These are phyloP conservation scores for Carallia pectinifolia DNA, from an alignment of 345 rosid species.

Conservation along the genomic window DNA sequence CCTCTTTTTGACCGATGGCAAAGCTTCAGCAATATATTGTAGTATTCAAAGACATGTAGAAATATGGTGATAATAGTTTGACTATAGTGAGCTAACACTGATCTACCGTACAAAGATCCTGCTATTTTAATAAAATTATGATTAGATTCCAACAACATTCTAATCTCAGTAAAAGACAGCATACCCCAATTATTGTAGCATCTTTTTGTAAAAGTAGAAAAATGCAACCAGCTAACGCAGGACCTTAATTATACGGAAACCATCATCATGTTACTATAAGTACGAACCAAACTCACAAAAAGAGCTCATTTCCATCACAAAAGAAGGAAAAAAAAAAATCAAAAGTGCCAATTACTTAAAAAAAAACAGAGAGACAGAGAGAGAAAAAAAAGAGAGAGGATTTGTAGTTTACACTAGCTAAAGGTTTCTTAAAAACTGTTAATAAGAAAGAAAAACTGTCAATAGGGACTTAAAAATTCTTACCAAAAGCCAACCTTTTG, in stretches of 20 bases:
- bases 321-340: conserved; percentile 1
- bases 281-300: conserved; percentile 13
- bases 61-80: too few relatives aligned
- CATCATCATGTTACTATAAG: conserved; percentile 22
- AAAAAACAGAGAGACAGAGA: not conserved
- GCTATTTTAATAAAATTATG: not conserved
- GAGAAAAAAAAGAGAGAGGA: not conserved
- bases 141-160: not conserved
- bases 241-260: conserved; percentile 14
- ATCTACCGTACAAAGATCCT: not conserved
- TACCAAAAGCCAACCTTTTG: conserved; percentile 5
- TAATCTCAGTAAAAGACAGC: not conserved
- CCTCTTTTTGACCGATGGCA: conserved; percentile 16
- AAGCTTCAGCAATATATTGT: too few relatives aligned
- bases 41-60: not conserved
- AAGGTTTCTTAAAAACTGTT: not conserved
- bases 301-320: conserved; percentile 4
- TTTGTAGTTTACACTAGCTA: not conserved
- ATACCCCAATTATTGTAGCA: conserved; percentile 15
- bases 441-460: not conserved
- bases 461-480: conserved; percentile 2
- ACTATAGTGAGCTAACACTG: not conserved
- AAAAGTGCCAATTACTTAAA: not conserved
- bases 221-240: not conserved
- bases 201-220: conserved; percentile 11